Evolutionary conservation across 306 rosid species (phyloP).

Genomic region (Coriaria nepalensis): DNA sequence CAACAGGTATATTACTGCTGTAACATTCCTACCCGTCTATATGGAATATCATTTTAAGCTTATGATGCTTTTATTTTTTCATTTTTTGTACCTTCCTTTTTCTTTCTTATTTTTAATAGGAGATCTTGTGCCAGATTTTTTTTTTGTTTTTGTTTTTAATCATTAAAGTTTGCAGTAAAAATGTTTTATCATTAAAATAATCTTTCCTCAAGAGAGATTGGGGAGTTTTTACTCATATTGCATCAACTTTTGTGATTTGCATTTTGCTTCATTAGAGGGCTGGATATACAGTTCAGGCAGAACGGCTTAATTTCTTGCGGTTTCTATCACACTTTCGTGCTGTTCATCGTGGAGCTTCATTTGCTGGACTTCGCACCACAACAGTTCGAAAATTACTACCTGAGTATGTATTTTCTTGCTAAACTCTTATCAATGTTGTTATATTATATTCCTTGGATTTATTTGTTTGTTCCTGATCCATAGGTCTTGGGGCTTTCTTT

Average conservation of each 20-base stretch:
- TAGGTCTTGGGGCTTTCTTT: constrained; percentile 98
- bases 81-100: too few species aligned
- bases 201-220: not conserved
- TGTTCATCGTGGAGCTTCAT: constrained; percentile 94
- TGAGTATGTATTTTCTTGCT: constrained; percentile 42
- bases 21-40: too few species aligned
- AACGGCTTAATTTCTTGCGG: constrained; percentile 76
- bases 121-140: too few species aligned
- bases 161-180: too few species aligned
- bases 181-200: too few species aligned
- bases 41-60: too few species aligned
- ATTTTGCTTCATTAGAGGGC: constrained; percentile 50
- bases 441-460: constrained; percentile 6
- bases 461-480: constrained; percentile 8
- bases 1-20: constrained; percentile 51
- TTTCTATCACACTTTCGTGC: constrained; percentile 88
- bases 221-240: constrained; percentile 2
- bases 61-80: too few species aligned
- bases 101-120: too few species aligned
- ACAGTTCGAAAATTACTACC: constrained; percentile 91
- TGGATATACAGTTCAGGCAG: constrained; percentile 84
- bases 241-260: constrained; percentile 10
- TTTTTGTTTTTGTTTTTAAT: too few species aligned
- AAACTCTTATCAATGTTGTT: constrained; percentile 4
- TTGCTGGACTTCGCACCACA: constrained; percentile 92